Conservation (phyloP, 345 rosid genomes). For the Syzygium jambos region DNA sequence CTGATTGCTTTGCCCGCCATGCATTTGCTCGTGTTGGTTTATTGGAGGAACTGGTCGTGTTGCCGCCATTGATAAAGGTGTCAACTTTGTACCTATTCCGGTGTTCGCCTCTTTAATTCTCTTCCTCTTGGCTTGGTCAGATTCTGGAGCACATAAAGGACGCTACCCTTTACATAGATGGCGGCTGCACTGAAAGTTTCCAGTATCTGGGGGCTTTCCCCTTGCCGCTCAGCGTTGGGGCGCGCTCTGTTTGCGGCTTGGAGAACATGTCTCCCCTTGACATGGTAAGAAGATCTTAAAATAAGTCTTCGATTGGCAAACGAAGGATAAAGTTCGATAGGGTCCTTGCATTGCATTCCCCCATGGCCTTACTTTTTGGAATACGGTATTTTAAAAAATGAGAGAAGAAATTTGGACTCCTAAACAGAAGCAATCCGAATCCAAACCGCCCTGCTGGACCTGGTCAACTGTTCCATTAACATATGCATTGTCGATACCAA, state of each 20-base stretch:
- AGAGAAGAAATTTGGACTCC: not conserved
- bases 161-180: slow-evolving; percentile 69
- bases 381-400: not conserved
- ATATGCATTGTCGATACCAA: not conserved
- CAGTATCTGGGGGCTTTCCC: slow-evolving; percentile 86
- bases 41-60: not conserved
- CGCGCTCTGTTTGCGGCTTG: slow-evolving; percentile 64
- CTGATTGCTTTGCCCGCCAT: not conserved
- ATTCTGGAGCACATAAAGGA: slow-evolving; percentile 60
- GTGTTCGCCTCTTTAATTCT: not conserved
- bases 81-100: not conserved
- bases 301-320: not conserved
- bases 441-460: not conserved
- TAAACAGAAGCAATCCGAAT: not conserved
- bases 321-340: not conserved
- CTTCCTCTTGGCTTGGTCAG: slow-evolving; percentile 18
- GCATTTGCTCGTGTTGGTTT: not conserved
- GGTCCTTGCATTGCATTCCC: not conserved
- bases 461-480: not conserved
- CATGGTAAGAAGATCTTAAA: slow-evolving; percentile 34
- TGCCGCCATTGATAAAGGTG: not conserved
- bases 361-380: not conserved
- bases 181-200: slow-evolving; percentile 94
- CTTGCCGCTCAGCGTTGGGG: slow-evolving; percentile 56
- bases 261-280: slow-evolving; percentile 75